Conservation (phyloP, 2,329 filamentous ascomycete species). For the Fusarium sp. region DNA sequence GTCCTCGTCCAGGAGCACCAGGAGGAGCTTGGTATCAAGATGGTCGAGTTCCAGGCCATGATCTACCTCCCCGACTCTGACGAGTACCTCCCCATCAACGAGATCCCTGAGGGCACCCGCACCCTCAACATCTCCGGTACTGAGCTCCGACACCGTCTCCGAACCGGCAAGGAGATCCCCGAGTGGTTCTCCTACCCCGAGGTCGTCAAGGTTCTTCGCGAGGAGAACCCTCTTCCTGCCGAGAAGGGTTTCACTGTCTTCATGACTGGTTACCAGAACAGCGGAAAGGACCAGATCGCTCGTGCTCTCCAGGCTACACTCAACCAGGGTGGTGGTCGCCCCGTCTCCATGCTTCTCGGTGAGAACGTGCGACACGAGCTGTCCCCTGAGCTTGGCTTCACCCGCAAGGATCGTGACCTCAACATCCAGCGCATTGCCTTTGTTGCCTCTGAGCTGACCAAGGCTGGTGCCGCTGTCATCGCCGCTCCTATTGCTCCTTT, state of each 20-base stretch:
- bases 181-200: slow-evolving; percentile 99
- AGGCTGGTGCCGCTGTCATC: slow-evolving; percentile 92
- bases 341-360: slow-evolving; percentile 92
- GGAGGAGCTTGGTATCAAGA: slow-evolving; percentile 96
- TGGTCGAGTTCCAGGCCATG: slow-evolving; percentile 99
- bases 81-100: slow-evolving; percentile 93
- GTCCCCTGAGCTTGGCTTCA: slow-evolving; percentile 95
- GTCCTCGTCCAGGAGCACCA: slow-evolving; percentile 95
- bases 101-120: slow-evolving; percentile 83
- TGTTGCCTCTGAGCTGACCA: slow-evolving; percentile 93
- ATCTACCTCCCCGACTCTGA: slow-evolving; percentile 97
- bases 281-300: slow-evolving; percentile 95
- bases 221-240: slow-evolving; percentile 91
- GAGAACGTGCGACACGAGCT: slow-evolving; percentile 95
- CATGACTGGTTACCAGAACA: slow-evolving; percentile 96
- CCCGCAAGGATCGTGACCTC: slow-evolving; percentile 87
- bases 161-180: slow-evolving; percentile 92
- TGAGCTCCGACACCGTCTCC: slow-evolving; percentile 91
- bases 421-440: slow-evolving; percentile 98
- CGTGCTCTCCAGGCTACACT: slow-evolving; percentile 95
- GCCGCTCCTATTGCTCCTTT: slow-evolving; percentile 96
- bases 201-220: slow-evolving; percentile 93
- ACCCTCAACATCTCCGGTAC: slow-evolving; percentile 89
- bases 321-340: slow-evolving; percentile 96
- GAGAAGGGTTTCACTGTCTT: slow-evolving; percentile 98